Evolutionary conservation across 805 yeast genomes (phyloP), one percentile per base, ranked within the genome.

Genomic region (Kluyveromyces wickerhamii): DNA sequence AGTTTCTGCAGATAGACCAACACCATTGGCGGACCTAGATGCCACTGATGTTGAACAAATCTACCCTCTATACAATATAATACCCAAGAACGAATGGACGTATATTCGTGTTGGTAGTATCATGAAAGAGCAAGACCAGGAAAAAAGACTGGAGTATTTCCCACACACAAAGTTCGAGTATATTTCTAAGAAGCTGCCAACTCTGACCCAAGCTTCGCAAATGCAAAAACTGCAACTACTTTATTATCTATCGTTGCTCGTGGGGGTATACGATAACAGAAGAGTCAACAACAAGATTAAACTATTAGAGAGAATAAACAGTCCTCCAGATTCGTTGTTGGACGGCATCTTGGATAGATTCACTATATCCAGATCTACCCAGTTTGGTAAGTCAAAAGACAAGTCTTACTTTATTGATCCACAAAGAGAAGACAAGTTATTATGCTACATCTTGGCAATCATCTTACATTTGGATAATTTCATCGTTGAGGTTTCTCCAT

Each of bases 41-140:
- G 95, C 97, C n/a, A 78, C 84, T 7, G 68, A 71, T 35, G 89
- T 81, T 25, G 87, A 80, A 49, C 92, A 86, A 41, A 70, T 88
- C 29, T 92, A 88, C 56, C 84, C 95, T 24, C 48, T 87, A 26
- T 65, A 66, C 39, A 74, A 67, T 49, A 74, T 92, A 52, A 74
- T 92, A 55, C 79, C 92, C 37, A 62, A 65, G 45, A 65, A 63
- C 39, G 92, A 84, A 56, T 71, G 77, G 61, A 60, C 65, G 23
- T 65, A 66, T 41, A 72, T 88, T 43, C 74, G 85, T 42, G 77
- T 81, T 23, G 77, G 71, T 29, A 58, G 76, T n/a, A 51, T 80
- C 8, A 51, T 81, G 42, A 66, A 69, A 35, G 88, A 77, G 47
- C 45, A 58, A n/a, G 72, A 67, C 31, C 46, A 57, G 12, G 71